These are phyloP conservation scores for Botryotinia globosa DNA, from an alignment of 2,329 filamentous ascomycete genomes.

Conservation along the genomic window DNA sequence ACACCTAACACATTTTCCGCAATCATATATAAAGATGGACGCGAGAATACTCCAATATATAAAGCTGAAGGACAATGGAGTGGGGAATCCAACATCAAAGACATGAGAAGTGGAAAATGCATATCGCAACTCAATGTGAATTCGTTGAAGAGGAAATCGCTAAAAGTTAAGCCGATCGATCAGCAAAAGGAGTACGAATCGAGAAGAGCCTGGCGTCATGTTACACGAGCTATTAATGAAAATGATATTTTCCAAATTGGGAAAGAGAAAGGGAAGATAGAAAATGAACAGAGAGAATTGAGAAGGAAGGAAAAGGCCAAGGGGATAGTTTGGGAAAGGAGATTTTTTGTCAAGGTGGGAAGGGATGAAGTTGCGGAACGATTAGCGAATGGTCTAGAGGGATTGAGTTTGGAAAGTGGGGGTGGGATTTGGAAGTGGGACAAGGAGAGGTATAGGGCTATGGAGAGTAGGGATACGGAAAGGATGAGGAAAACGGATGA, in stretches of 20 bases:
- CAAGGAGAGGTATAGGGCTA: slow-evolving; percentile 29
- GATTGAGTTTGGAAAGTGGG: slow-evolving; percentile 33
- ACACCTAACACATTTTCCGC: slow-evolving; percentile 90
- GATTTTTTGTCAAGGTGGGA: slow-evolving; percentile 68
- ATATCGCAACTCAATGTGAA: slow-evolving; percentile 60
- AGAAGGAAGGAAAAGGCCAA: slow-evolving; percentile 71
- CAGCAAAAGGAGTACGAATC: slow-evolving; percentile 85
- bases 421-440: slow-evolving; percentile 36
- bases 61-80: slow-evolving; percentile 89
- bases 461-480: slow-evolving; percentile 24
- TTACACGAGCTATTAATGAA: slow-evolving; percentile 73
- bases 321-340: slow-evolving; percentile 71
- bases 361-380: slow-evolving; percentile 42
- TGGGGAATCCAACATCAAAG: slow-evolving; percentile 72
- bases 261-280: slow-evolving; percentile 80
- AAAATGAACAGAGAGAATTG: slow-evolving; percentile 78
- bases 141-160: slow-evolving; percentile 57
- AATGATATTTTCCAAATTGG: slow-evolving; percentile 81
- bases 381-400: slow-evolving; percentile 32
- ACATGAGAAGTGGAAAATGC: slow-evolving; percentile 52
- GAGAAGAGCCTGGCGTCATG: slow-evolving; percentile 80
- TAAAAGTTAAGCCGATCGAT: slow-evolving; percentile 68
- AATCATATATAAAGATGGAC: slow-evolving; percentile 65
- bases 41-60: slow-evolving; percentile 68
- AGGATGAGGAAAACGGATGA: slow-evolving; percentile 11